Base-by-base conservation (phyloP, 208 protist species). In the Acanthamoeba healyi region DNA sequence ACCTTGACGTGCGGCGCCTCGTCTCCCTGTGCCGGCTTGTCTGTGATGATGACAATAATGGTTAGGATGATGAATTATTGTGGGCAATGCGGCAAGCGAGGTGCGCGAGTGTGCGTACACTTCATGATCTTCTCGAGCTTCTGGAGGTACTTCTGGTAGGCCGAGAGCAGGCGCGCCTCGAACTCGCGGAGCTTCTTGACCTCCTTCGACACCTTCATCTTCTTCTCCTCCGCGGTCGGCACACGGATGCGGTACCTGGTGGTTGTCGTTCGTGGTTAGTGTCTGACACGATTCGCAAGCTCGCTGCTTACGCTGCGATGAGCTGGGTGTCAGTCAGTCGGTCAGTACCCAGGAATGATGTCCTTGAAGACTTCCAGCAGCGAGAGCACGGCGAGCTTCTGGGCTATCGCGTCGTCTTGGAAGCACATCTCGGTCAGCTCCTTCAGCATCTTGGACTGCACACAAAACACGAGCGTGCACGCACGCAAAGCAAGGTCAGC, bases 111-210 rank as follows among this genome's bases (percentile, higher is more conserved):
- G 77, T 29, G 14, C 3, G 74, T 86, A 86, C 77, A 86, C 32
- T 86, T 86, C 56, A 91, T 91, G 84, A 93, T 49, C 65, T 93
- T 93, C 44, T 93, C 87, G 44, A 93, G 87, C 44, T 61, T 54
- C 65, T 93, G 87, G 15, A 93, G 87, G 42, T 81, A 93, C 63
- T 51, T 81, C 34, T 93, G 87, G n/a, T 93, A 93, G 42, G 44
- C 29, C 12, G 26, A 49, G 40, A 93, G 87, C 14, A 93, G 87
- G 44, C 63, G 40, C 15, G 38, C 36, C 15, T 93, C 87, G n/a
- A 81, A 93, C 40, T 93, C 63, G 42, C 87, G 87, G 7, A 79
- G 14, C n/a, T 29, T 6, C 49, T 93, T 93, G 44, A 93, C 87
- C 44, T 74, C 87, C 49, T 93, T 93, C 29, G 63, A 81, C 22